These are phyloP conservation scores for Silene noctiflora DNA, from an alignment of 179 eudicot species.

Conservation along the genomic window DNA sequence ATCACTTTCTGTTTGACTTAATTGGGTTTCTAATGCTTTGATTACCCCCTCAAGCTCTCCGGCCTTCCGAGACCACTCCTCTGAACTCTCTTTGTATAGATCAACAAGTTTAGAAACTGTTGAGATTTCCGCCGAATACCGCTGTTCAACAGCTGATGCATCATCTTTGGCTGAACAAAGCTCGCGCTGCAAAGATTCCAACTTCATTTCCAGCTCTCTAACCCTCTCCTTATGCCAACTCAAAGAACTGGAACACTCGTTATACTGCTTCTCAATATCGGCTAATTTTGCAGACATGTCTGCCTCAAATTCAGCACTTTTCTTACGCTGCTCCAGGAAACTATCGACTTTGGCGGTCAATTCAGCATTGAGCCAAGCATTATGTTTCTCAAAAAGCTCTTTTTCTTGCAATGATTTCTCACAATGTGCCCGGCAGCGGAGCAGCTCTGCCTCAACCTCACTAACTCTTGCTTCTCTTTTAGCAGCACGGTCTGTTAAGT, in stretches of 20 bases:
- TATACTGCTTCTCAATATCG: constrained; percentile 50
- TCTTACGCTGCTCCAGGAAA: constrained; percentile 59
- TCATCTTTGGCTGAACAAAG: constrained; percentile 60
- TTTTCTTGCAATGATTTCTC: constrained; percentile 73
- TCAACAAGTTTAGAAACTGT: constrained; percentile 84
- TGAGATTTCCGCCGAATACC: constrained; percentile 54
- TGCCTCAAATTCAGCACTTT: constrained; percentile 66
- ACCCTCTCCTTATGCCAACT: constrained; percentile 57
- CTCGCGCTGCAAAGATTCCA: constrained; percentile 64
- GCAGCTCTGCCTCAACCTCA: constrained; percentile 67
- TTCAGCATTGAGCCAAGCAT: constrained; percentile 95
- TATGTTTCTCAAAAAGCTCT: constrained; percentile 88
- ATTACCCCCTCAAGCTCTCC: constrained; percentile 97
- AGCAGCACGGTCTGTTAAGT: constrained; percentile 61
- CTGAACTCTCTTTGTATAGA: constrained; percentile 88
- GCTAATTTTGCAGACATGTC: constrained; percentile 68
- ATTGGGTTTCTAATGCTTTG: constrained; percentile 89
- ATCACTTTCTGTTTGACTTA: constrained; percentile 76
- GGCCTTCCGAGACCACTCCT: constrained; percentile 96
- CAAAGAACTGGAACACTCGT: constrained; percentile 35
- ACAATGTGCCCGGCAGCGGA: constrained; percentile 39
- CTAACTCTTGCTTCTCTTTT: constrained; percentile 61
- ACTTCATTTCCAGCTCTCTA: constrained; percentile 62
- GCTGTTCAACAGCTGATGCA: constrained; percentile 70
- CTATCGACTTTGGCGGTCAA: constrained; percentile 55